Conservation (phyloP, 2,329 filamentous ascomycete genomes). For the Aureobasidium sp. region DNA sequence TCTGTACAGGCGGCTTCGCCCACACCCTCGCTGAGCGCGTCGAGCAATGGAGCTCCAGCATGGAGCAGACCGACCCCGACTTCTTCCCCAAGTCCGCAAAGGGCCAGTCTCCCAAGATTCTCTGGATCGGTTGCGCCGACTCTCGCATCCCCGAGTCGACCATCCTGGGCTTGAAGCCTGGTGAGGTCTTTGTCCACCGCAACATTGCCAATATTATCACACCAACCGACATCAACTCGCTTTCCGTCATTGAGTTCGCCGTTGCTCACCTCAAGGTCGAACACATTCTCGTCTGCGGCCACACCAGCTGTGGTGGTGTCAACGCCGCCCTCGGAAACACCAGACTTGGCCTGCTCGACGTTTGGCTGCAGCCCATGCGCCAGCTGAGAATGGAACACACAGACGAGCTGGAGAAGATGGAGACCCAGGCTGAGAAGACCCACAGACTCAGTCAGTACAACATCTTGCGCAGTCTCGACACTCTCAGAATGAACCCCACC, state of each 20-base stretch:
- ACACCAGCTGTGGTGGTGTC: conserved; percentile 53
- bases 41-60: conserved; percentile 59
- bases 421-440: conserved; percentile 39
- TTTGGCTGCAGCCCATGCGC: conserved; percentile 51
- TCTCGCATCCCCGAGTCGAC: conserved; percentile 77
- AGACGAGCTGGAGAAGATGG: conserved; percentile 39
- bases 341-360: conserved; percentile 50
- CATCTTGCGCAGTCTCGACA: conserved; percentile 58
- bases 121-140: conserved; percentile 85
- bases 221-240: conserved; percentile 63
- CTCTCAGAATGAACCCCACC: conserved; percentile 58
- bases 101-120: conserved; percentile 57
- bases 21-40: conserved; percentile 56
- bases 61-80: conserved; percentile 55
- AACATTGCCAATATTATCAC: conserved; percentile 83
- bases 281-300: conserved; percentile 53
- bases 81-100: conserved; percentile 60
- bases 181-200: conserved; percentile 81
- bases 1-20: conserved; percentile 45
- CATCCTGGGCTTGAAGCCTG: conserved; percentile 66
- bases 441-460: conserved; percentile 67
- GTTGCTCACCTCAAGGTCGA: conserved; percentile 61
- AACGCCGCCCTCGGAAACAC: conserved; percentile 46
- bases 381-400: conserved; percentile 46
- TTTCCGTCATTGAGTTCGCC: conserved; percentile 70